Evolutionary conservation across 352 stramenopile species (phyloP), one percentile per base, ranked within the genome.

Genomic region (Phytophthora pini): DNA sequence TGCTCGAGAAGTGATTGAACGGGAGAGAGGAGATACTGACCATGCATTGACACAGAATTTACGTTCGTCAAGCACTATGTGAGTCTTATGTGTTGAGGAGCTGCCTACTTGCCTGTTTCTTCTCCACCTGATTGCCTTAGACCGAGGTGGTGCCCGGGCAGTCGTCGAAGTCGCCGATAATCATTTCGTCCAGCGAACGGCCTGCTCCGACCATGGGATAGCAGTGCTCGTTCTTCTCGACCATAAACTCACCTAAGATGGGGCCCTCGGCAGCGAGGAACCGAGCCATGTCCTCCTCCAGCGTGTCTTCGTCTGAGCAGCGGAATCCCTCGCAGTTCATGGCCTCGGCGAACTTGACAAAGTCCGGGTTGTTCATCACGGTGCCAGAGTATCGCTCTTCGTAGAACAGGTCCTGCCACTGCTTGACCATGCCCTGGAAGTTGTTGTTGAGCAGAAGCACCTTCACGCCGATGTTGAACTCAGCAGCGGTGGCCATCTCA

Each of bases 361-460:
- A 99, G 68, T 98, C 87, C 7, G 96, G 96, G 78, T 98, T 98
- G 65, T 88, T 93, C 90, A 97, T 96, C 53, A 81, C 69, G 17
- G 90, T 97, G 26, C 76, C 77, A 53, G 91, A 96, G 76, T 98
- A 98, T 36, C 95, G 90, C 73, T 98, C 86, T 44, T 98, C 89
- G 78, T 99, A 98, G 72, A 99, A 99, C 59, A 98, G 82, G 60
- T 97, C 89, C 76, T 99, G 95, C 96, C 96, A 99, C 75, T 98
- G 96, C 83, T 98, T 98, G 53, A 99, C 96, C 96, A 99, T 99
- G 71, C 97, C 97, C 82, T 98, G 96, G 68, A 94, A 96, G 70
- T 98, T 87, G 73, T 99, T 99, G 73, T 99, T 98, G 27, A 99
- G 77, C 63, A 99, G 82, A 50, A 99, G 74, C 56, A 99, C 90